These are phyloP conservation scores for Crataegus laevigata DNA, from an alignment of 306 rosid species.

Conservation along the genomic window DNA sequence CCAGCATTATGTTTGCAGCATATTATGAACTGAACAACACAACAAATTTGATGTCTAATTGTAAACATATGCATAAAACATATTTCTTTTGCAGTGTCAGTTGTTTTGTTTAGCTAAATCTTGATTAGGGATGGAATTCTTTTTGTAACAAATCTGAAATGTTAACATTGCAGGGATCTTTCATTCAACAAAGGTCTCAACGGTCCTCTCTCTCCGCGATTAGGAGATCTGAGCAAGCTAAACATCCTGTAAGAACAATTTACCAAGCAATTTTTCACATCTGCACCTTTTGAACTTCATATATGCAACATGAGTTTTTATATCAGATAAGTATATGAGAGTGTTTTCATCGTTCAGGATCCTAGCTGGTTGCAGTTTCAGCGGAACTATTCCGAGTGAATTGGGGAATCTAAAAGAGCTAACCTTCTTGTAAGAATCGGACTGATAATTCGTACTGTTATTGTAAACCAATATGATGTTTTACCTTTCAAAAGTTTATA, in stretches of 20 bases:
- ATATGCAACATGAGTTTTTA: neutral
- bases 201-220: conserved; percentile 40
- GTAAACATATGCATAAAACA: neutral
- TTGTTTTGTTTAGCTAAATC: neutral
- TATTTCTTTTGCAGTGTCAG: neutral
- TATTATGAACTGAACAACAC: neutral
- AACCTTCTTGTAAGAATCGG: conserved; percentile 66
- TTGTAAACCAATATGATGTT: neutral
- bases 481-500: neutral
- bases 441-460: neutral
- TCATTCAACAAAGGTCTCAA: conserved; percentile 54
- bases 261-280: conserved; percentile 1
- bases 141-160: conserved; percentile 4
- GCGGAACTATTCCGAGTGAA: conserved; percentile 68
- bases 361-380: conserved; percentile 86
- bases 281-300: neutral
- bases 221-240: conserved; percentile 51
- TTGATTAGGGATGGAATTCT: conserved; percentile 1
- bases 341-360: conserved; percentile 46
- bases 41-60: neutral
- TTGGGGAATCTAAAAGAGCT: conserved; percentile 70
- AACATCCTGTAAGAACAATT: conserved; percentile 65
- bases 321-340: neutral
- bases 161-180: conserved; percentile 52
- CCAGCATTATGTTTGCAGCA: neutral